Percentiles rank a stretch among this genome's conserved stretches.
Evolutionary conservation across 1,284 basidiomycete genomes (phyloP).

Genomic region (Ganoderma multipileum): DNA sequence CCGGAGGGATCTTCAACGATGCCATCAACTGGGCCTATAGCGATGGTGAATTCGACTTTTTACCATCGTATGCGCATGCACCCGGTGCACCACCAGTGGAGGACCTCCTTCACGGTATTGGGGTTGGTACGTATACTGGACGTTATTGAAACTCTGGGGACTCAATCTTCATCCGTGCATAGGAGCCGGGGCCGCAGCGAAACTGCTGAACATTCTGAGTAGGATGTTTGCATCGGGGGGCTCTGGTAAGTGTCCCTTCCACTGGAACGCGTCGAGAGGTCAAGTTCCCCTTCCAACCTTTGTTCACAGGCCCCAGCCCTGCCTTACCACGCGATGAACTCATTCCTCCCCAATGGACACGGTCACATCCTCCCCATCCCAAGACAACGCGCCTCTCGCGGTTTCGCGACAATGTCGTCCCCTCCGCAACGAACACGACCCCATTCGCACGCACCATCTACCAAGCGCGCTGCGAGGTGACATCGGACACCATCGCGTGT

Average conservation of each 20-base stretch:
- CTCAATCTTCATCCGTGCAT: too few relatives aligned
- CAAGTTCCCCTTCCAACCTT: neutral
- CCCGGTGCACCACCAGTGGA: neutral
- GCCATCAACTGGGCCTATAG: conserved; percentile 24
- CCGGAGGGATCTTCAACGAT: neutral
- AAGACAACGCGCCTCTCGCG: conserved; percentile 15
- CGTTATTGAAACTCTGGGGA: neutral
- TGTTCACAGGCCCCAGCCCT: neutral
- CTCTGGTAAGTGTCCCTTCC: neutral
- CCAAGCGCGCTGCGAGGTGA: conserved; percentile 20
- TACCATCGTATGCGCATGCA: conserved; percentile 43
- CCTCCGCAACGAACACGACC: conserved; percentile 7
- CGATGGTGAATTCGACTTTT: conserved; percentile 26
- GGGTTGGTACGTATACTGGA: neutral
- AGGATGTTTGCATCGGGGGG: neutral
- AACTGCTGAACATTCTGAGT: neutral
- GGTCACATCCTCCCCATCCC: conserved; percentile 8
- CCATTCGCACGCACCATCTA: conserved; percentile 11
- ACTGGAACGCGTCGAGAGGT: neutral
- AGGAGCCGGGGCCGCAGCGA: neutral
- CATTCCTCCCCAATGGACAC: neutral
- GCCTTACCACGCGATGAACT: neutral
- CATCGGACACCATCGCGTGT: conserved; percentile 23
- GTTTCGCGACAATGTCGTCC: conserved; percentile 6
- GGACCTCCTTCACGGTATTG: conserved; percentile 2